A percentile compares a stretch with the other conserved stretches of the same genome.
These are phyloP conservation scores for Selaginella tamariscina DNA, from an alignment of 75 land plant species.

Conservation along the genomic window DNA sequence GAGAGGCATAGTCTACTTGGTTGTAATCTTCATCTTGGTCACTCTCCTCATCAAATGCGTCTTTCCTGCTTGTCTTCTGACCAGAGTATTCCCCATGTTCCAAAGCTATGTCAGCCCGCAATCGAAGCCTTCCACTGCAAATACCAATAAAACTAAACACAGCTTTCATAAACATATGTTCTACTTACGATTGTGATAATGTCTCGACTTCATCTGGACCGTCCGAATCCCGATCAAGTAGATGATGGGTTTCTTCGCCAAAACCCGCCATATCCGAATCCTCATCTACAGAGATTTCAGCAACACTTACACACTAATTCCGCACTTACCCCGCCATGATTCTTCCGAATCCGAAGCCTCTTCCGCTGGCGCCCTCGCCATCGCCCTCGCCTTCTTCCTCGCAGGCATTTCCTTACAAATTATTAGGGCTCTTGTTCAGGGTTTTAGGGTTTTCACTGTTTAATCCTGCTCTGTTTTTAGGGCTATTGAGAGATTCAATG, in stretches of 20 bases:
- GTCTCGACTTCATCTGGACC: not conserved
- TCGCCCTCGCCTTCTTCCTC: not conserved
- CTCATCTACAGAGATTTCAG: not conserved
- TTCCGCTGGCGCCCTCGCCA: no score
- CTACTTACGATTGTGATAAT: not conserved
- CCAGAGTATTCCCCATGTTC: conserved; percentile 17
- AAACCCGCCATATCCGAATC: not conserved
- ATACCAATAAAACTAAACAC: not conserved
- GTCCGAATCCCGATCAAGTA: not conserved
- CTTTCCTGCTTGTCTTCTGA: conserved; percentile 18
- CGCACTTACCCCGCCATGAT: not conserved
- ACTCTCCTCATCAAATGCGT: conserved; percentile 9
- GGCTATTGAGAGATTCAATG: not conserved
- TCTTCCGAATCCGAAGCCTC: not conserved
- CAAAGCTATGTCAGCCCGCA: conserved; percentile 16
- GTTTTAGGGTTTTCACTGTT: no score
- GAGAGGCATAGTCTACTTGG: not conserved
- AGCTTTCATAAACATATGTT: not conserved
- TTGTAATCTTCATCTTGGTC: not conserved
- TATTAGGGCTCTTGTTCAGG: no score
- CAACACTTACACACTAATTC: not conserved
- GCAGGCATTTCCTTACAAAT: not conserved
- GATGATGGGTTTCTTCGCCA: not conserved
- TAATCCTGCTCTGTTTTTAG: conserved; percentile 2
- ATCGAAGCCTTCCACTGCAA: conserved; percentile 11